Evolutionary conservation across 1,139 yeast species (phyloP).

Genomic region (Chernovozyma aurita): DNA sequence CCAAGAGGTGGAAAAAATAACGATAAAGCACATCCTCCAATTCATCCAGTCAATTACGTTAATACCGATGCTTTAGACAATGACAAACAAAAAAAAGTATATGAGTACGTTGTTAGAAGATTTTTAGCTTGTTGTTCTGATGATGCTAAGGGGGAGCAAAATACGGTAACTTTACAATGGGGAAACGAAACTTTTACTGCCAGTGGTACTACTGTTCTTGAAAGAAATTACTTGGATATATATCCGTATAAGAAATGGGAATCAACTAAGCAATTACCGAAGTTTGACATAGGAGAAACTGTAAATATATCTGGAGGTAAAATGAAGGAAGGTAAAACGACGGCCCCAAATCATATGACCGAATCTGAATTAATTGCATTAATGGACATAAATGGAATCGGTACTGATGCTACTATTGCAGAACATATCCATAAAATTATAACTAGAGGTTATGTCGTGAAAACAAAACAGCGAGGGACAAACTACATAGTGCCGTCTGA

Average conservation of each 20-base stretch:
- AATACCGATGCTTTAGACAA: constrained; percentile 29
- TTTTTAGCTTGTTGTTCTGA: constrained; percentile 90
- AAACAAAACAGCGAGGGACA: constrained; percentile 31
- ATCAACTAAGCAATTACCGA: constrained; percentile 62
- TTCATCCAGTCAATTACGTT: constrained; percentile 73
- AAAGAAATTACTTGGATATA: constrained; percentile 73
- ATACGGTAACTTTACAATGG: constrained; percentile 69
- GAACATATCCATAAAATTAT: constrained; percentile 88
- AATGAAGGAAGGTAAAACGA: constrained; percentile 69
- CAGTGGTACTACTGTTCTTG: constrained; percentile 67
- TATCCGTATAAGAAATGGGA: constrained; percentile 82
- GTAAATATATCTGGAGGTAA: constrained; percentile 52
- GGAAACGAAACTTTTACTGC: constrained; percentile 69
- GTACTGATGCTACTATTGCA: constrained; percentile 98
- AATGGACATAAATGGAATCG: constrained; percentile 97
- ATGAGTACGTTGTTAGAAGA: constrained; percentile 81
- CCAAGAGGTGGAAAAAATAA: constrained; percentile 83
- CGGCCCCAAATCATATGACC: constrained; percentile 79
- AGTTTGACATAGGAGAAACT: constrained; percentile 51
- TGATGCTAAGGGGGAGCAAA: constrained; percentile 77
- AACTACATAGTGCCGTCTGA: constrained; percentile 67
- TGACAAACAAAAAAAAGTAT: constrained; percentile 63
- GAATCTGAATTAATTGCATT: constrained; percentile 88
- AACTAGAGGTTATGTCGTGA: constrained; percentile 60
- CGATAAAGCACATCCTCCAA: constrained; percentile 98